Base-by-base conservation (phyloP, 176 grass and related monocot species). In the Otatea glauca region DNA sequence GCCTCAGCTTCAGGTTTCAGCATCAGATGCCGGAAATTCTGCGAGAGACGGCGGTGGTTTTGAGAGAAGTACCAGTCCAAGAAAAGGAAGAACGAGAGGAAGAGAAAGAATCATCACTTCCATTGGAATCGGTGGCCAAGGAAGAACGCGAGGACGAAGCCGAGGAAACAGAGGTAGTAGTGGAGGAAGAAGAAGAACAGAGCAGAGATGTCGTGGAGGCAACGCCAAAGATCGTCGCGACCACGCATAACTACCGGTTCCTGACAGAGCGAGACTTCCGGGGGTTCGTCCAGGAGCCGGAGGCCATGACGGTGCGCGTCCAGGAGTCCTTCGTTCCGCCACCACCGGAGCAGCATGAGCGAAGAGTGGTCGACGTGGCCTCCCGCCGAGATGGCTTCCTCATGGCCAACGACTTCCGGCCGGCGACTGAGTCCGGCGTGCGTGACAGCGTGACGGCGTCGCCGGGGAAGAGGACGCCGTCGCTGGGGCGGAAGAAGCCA, bases 1-100 rank as follows among this genome's bases (percentile, higher is more conserved):
- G n/a, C 68, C 80, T 99, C 50, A 79, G 85, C 74, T 99, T 94
- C 76, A 99, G 86, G 80, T 94, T 99, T 24, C 82, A 86, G 75
- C 73, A 89, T 68, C 96, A 96, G 86, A 76, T 80, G 4, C 68
- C 72, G 0, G 85, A 86, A 53, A 70, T 81, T 12, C 63, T 24
- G 5, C 29, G 5, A 14, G 74, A 61, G 60, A 8, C 68, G 39
- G 16, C 16, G n/a, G 41, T 60, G 60, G 74, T 68, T 35, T 68
- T 34, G 68, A 66, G 29, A 7, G 60, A 77, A 14, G 17, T 27
- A 7, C 58, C 79, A 2, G 48, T 65, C 4, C 23, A 64, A 12
- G 54, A 9, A 10, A 13, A 76, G 17, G 71, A 14, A 21, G 68
- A 68, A 1, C 72, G 12, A 0, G 15, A 27, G 20, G 64, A 35